Base-by-base conservation (phyloP, 495 filamentous ascomycete species). In the Penicillium canariense region DNA sequence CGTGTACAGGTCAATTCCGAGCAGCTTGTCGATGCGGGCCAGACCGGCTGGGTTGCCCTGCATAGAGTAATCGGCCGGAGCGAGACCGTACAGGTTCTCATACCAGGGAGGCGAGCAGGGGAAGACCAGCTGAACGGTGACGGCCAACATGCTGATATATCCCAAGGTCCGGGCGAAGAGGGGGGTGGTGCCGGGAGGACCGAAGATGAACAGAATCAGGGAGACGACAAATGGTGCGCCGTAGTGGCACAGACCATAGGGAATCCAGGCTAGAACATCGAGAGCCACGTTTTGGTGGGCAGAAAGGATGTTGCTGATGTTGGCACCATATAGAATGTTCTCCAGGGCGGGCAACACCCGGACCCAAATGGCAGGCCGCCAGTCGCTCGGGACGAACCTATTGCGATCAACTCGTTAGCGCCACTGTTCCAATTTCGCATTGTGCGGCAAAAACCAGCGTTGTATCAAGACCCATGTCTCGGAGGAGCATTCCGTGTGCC, bases 51-150 rank as follows among this genome's bases (percentile, higher is more conserved):
- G 88, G 52, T 88, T 89, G 26, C 92, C 92, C 43, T 81, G 75
- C 77, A 97, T 93, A 6, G 85, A 86, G 76, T 97, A 97, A 59
- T 96, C 90, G 26, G 92, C 93, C 2, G 93, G 91, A 31, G 87
- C 85, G 43, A 96, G 78, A 5, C 92, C 92, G 63, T 96, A 89
- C 23, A 86, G 74, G 64, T 91, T 91, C 77, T 96, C 91, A 66
- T 96, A 97, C 92, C 89, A 97, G 20, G 92, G 92, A 32, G 92
- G 89, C 11, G 92, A 93, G 76, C 93, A 96, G 2, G 92, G 92
- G 73, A 96, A 93, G 36, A 88, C 66, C 55, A 96, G 73, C 76
- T 96, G 93, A 59, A 95, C 90, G 12, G 81, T 73, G 22, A 97
- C 92, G 7, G 89, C 92, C 22, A 83, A 74, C 60, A 96, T 81